Evolutionary conservation across 2,329 filamentous ascomycete species (phyloP).

Genomic region (Exophiala lecanii-corni): DNA sequence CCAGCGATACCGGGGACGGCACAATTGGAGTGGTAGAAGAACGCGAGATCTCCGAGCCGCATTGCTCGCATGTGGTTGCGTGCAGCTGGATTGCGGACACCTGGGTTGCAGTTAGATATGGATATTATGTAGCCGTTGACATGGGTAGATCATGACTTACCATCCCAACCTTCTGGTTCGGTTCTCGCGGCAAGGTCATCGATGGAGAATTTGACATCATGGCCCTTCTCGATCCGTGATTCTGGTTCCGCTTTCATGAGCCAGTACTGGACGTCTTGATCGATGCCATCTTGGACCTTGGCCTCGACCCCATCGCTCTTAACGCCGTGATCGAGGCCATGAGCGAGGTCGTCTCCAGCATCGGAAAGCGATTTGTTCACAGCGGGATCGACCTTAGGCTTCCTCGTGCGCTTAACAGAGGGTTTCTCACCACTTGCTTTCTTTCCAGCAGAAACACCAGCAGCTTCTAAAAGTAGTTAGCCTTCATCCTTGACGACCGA

Average conservation of each 20-base stretch:
- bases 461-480: too few species aligned
- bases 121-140: not conserved
- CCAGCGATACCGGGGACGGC: conserved; percentile 84
- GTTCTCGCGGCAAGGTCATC: conserved; percentile 73
- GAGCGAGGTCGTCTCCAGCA: conserved; percentile 2
- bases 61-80: conserved; percentile 88
- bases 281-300: conserved; percentile 1
- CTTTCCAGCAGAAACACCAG: too few species aligned
- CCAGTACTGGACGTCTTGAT: conserved; percentile 57
- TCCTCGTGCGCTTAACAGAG: conserved; percentile 4
- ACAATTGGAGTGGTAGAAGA: conserved; percentile 96
- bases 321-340: conserved; percentile 2
- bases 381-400: not conserved
- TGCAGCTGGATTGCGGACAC: conserved; percentile 44
- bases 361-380: conserved; percentile 1
- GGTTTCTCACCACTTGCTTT: not conserved
- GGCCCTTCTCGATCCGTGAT: conserved; percentile 75
- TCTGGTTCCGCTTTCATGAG: conserved; percentile 87
- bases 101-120: conserved; percentile 8
- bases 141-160: conserved; percentile 41
- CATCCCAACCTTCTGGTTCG: conserved; percentile 86
- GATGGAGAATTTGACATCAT: conserved; percentile 90
- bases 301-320: conserved; percentile 17
- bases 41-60: conserved; percentile 85
- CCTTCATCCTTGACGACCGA: too few species aligned